Evolutionary conservation across 2,329 filamentous ascomycete genomes (phyloP).

Genomic region (Fusarium sp.): DNA sequence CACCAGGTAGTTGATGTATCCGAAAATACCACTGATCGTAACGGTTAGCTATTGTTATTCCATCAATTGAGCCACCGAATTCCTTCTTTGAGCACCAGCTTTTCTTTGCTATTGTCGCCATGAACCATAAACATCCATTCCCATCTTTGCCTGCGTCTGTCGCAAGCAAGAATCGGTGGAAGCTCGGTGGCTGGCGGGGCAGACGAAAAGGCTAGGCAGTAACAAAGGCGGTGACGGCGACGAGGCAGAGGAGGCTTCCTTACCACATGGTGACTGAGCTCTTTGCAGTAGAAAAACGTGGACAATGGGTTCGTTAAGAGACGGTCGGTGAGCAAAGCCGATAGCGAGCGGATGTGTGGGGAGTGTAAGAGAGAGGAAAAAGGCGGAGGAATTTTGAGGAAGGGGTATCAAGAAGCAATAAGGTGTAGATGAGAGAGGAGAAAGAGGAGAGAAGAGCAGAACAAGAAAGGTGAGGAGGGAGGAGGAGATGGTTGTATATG

Average conservation of each 20-base stretch:
- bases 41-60: slow-evolving; percentile 44
- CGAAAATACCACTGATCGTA: slow-evolving; percentile 84
- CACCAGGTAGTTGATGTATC: slow-evolving; percentile 99
- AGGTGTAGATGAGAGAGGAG: slow-evolving; percentile 41
- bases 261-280: slow-evolving; percentile 49
- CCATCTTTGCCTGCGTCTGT: slow-evolving; percentile 22
- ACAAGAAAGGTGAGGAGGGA: slow-evolving; percentile 32
- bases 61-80: slow-evolving; percentile 34
- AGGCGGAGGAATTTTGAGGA: slow-evolving; percentile 30
- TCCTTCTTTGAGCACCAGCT: slow-evolving; percentile 17
- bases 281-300: slow-evolving; percentile 30
- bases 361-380: slow-evolving; percentile 18
- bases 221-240: slow-evolving; percentile 41
- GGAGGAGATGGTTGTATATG: slow-evolving; percentile 45
- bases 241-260: slow-evolving; percentile 29
- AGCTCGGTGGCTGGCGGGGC: slow-evolving; percentile 16
- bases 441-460: slow-evolving; percentile 43
- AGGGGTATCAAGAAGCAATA: slow-evolving; percentile 49
- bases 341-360: slow-evolving; percentile 38
- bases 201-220: slow-evolving; percentile 12
- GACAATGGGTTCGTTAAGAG: slow-evolving; percentile 32
- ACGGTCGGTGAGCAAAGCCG: slow-evolving; percentile 33
- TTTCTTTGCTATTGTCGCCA: slow-evolving; percentile 5
- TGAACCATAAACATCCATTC: slow-evolving; percentile 22
- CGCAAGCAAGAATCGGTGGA: slow-evolving; percentile 36